Evolutionary conservation across 106 monocot species (phyloP).

Genomic region (Allium sativum): DNA sequence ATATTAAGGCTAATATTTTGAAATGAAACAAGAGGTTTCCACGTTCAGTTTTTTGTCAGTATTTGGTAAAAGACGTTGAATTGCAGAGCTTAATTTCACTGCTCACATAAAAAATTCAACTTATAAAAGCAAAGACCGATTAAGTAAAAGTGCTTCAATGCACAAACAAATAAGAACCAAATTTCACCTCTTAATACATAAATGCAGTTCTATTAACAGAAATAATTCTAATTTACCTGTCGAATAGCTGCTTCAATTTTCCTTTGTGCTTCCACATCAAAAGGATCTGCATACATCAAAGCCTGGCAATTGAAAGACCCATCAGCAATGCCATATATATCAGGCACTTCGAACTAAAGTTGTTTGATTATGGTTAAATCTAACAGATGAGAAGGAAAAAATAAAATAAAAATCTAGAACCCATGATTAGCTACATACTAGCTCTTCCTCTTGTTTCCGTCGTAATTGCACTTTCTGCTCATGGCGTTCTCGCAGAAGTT

Average conservation of each 20-base stretch:
- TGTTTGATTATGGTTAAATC: neutral
- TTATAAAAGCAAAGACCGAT: too few species aligned
- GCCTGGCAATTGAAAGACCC: slow-evolving; percentile 32
- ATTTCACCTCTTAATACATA: too few species aligned
- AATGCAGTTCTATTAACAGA: too few species aligned
- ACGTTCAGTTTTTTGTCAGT: too few species aligned
- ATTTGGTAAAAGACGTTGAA: too few species aligned
- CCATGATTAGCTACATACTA: slow-evolving; percentile 36
- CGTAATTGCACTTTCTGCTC: slow-evolving; percentile 50
- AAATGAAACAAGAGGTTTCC: too few species aligned
- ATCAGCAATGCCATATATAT: neutral
- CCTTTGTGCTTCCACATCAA: slow-evolving; percentile 78
- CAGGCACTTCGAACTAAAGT: neutral
- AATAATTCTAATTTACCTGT: slow-evolving; percentile 31
- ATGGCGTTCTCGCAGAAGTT: slow-evolving; percentile 60
- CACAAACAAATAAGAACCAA: too few species aligned
- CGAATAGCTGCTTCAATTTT: slow-evolving; percentile 93
- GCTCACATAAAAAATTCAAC: too few species aligned
- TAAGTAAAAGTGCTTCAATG: too few species aligned
- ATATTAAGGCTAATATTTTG: too few species aligned
- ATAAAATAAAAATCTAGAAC: neutral
- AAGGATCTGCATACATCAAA: slow-evolving; percentile 90
- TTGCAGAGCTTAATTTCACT: too few species aligned
- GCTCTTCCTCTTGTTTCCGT: slow-evolving; percentile 83
- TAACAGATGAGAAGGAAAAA: neutral